Percentiles rank a stretch among this genome's conserved stretches.
phyloP scores from a whole-genome alignment of 371 early-diverging fungal genomes.

The Lichtheimia corymbifera region DNA sequence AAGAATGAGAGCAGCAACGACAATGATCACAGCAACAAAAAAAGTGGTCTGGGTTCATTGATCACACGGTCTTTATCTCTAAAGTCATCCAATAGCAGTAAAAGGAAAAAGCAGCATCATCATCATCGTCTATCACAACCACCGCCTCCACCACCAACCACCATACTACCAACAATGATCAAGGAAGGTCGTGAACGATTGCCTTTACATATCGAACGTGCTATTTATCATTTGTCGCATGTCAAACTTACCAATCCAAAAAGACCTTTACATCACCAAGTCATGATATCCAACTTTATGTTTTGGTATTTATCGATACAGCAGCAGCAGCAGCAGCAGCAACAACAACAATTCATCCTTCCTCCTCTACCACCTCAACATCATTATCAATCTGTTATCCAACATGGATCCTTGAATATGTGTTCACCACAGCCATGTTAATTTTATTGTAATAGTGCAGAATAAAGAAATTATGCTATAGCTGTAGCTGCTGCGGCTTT shows the following conservation, averaged over 20 bases:
- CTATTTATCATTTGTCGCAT: constrained; percentile 72
- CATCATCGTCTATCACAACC: not conserved
- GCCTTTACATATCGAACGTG: constrained; percentile 67
- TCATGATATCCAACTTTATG: constrained; percentile 79
- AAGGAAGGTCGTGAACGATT: constrained; percentile 23
- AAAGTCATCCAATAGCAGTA: constrained; percentile 14
- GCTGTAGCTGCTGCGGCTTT: no score
- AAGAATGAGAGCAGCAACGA: not conserved
- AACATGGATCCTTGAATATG: no score
- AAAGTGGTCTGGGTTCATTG: constrained; percentile 23
- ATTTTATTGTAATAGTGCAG: no score
- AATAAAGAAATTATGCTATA: no score
- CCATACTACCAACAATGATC: not conserved
- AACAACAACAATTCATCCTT: constrained; percentile 4
- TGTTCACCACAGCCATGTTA: no score
- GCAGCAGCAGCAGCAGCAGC: constrained; percentile 16
- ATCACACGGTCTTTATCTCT: constrained; percentile 28
- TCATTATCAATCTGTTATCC: not conserved
- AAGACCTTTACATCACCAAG: constrained; percentile 74
- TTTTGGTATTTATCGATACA: constrained; percentile 67
- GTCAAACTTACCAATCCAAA: constrained; percentile 71
- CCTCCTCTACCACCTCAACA: constrained; percentile 1
- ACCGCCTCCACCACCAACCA: not conserved
- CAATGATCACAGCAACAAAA: not conserved
- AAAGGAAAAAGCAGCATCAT: constrained; percentile 4